Evolutionary conservation across 2,329 filamentous ascomycete genomes (phyloP), one percentile per base, ranked within the genome.

Genomic region (Simplicillium aogashimaense): DNA sequence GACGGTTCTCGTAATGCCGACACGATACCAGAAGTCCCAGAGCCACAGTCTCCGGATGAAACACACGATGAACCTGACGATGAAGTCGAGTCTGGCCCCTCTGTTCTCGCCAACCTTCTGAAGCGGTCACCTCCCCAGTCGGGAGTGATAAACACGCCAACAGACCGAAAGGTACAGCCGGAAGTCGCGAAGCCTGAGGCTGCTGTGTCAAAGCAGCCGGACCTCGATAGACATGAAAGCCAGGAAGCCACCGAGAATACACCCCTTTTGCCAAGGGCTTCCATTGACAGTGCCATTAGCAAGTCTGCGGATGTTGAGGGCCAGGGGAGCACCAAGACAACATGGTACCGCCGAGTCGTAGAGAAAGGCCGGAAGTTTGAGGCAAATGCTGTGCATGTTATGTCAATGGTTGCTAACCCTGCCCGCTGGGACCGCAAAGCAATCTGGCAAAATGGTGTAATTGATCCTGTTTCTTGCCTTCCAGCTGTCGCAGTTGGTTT

Each of bases 401-500:
- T 59, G 12, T 53, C 52, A 13, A 48, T 64, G 35, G 51, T 74
- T 6, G 56, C 69, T 3, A 77, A 79, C 50, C 83, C 84, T 0
- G 83, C 82, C 48, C 69, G 68, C 16, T 95, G 89, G 85, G 70
- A 90, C 56, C 69, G 67, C 42, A 73, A 71, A 48, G 64, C 72
- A 1, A 67, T 94, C 7, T 82, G 80, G 70, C 59, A 76, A 31
- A 72, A 74, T 35, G 72, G 70, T 1, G 60, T 94, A 3, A 59
- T 87, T 10, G 70, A 78, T 31, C 86, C 88, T 1, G 65, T 76
- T 14, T 78, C 77, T 36, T 83, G 82, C 48, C 58, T 95, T 13
- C 92, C 92, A 2, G 84, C 90, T 3, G 90, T 97, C 1, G 74
- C 94, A 48, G 76, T 98, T 1, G 92, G 92, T 0, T 64, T 95